Evolutionary conservation across 108 stramenopile genomes (phyloP).

Genomic region (Pseudonitzschia delicatissima): DNA sequence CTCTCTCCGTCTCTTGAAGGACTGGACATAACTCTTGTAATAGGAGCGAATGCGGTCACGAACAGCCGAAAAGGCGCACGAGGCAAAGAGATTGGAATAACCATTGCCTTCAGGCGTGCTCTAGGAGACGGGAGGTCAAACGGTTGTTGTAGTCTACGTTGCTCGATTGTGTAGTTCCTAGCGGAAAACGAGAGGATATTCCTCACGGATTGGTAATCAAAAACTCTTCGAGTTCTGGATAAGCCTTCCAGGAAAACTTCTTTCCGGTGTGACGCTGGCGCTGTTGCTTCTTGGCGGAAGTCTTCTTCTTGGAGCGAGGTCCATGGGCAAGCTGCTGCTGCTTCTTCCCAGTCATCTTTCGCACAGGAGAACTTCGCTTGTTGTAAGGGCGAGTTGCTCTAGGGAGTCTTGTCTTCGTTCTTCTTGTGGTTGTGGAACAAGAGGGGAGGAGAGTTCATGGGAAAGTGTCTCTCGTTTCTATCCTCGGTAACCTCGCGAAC

Average conservation of each 20-base stretch:
- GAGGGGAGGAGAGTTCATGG: neutral
- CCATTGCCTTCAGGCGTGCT: constrained; percentile 49
- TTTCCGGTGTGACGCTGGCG: neutral
- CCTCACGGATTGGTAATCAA: constrained; percentile 30
- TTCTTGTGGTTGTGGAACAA: neutral
- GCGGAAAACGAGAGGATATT: constrained; percentile 45
- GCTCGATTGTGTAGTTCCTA: constrained; percentile 68
- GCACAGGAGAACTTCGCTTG: neutral
- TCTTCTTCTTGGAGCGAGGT: neutral
- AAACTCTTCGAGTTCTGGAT: constrained; percentile 36
- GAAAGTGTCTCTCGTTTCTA: neutral
- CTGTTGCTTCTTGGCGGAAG: neutral
- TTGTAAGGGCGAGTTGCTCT: neutral
- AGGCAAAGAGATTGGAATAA: constrained; percentile 45
- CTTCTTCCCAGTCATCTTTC: no score
- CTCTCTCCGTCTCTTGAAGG: constrained; percentile 20
- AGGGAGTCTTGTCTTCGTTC: neutral
- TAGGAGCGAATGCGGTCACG: constrained; percentile 56
- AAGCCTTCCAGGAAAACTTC: constrained; percentile 53
- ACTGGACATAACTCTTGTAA: constrained; percentile 46
- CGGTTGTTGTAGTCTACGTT: constrained; percentile 73
- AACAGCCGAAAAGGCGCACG: constrained; percentile 32
- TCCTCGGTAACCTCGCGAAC: neutral
- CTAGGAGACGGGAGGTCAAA: constrained; percentile 57
- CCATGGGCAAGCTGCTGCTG: neutral